phyloP scores from a whole-genome alignment of 2,329 filamentous ascomycete species.

The Trichothecium sympodiale region DNA sequence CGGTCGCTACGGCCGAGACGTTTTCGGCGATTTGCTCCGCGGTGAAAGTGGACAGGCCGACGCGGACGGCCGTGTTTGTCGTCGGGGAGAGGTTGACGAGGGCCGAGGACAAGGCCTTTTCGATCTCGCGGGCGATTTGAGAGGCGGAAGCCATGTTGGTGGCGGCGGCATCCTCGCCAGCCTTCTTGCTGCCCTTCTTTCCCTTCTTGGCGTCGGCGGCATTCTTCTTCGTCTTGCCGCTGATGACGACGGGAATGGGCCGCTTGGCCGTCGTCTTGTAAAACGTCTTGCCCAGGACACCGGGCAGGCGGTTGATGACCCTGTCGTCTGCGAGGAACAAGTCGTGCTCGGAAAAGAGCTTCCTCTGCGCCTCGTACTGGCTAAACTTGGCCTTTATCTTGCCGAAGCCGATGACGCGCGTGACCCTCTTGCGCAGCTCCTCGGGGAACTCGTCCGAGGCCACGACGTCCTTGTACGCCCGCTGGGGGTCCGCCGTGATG shows the following conservation, averaged over 20 bases:
- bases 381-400: slow-evolving; percentile 78
- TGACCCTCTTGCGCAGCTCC: slow-evolving; percentile 55
- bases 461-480: slow-evolving; percentile 82
- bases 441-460: slow-evolving; percentile 61
- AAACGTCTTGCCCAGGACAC: slow-evolving; percentile 80
- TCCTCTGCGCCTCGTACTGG: slow-evolving; percentile 76
- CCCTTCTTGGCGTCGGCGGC: slow-evolving; percentile 42
- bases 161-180: slow-evolving; percentile 19
- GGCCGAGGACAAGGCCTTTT: slow-evolving; percentile 64
- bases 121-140: slow-evolving; percentile 69
- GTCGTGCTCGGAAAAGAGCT: slow-evolving; percentile 78
- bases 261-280: slow-evolving; percentile 76
- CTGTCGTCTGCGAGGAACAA: slow-evolving; percentile 89
- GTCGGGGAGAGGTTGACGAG: slow-evolving; percentile 70
- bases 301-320: slow-evolving; percentile 63
- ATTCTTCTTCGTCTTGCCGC: slow-evolving; percentile 47
- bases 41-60: slow-evolving; percentile 66
- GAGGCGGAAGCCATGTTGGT: slow-evolving; percentile 42
- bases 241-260: slow-evolving; percentile 66
- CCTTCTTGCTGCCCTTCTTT: slow-evolving; percentile 50
- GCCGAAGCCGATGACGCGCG: slow-evolving; percentile 65
- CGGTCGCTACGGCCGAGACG: slow-evolving; percentile 57
- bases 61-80: slow-evolving; percentile 68
- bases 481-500: slow-evolving; percentile 72
- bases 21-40: slow-evolving; percentile 73